Base-by-base conservation (phyloP, 106 monocot genomes). In the Xerophyta viscosa region DNA sequence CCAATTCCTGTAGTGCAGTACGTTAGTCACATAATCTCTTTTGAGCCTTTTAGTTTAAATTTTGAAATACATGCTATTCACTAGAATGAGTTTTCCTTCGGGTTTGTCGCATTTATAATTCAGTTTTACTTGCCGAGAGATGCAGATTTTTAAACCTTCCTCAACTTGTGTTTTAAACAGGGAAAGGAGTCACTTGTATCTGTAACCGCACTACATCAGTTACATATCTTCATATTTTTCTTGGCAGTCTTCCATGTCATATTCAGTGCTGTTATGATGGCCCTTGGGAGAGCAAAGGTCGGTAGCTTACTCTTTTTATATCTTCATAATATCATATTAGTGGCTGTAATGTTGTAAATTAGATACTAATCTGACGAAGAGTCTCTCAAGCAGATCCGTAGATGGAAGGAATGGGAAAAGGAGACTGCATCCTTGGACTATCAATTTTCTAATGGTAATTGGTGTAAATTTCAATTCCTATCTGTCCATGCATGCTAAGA, bases 181-280 rank as follows among this genome's bases (percentile, higher is more conserved):
- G 89, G 83, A 42, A 70, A 74, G 39, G 83, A 80, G 18, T 47
- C 83, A 37, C 67, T 89, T 33, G 57, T 89, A 31, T 80, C 89
- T 20, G 6, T 29, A 29, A 29, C 70, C 52, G 83, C 67, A 22
- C 52, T 89, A 24, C 83, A 84, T 62, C 76, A 84, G 56, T 48
- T 89, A 57, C 89, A 89, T 47, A 76, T 89, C 22, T 84, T 89
- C 77, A 80, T 89, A 43, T 89, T 89, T 63, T 83, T 89, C 64
- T 51, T 89, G 27, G 89, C 89, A 6, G 55, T 84, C 30, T 72
- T 84, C 63, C 89, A 83, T 65, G 73, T 89, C 4, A 27, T 58
- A 13, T 67, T 56, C 29, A 79, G 80, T 77, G 83, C 66, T 39
- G 15, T 56, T 45, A 83, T 79, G 10, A 89, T 89, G 83, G 66